phyloP scores from a whole-genome alignment of 768 basidiomycete genomes.

The Boletus pseudopeckii region DNA sequence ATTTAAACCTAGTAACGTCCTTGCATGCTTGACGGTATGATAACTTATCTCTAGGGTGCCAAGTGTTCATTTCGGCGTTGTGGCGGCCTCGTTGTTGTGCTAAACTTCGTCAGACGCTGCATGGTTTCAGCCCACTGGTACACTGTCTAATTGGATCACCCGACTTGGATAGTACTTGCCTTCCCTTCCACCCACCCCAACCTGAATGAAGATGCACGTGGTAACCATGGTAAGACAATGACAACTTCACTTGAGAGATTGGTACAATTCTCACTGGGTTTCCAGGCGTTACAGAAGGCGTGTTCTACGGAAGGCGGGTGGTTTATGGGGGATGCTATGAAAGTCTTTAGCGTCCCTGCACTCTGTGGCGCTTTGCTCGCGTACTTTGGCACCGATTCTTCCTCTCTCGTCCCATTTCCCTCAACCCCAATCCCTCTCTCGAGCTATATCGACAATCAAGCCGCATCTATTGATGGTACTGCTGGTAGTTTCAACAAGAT shows the following conservation, averaged over 20 bases:
- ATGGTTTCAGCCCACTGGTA: not conserved
- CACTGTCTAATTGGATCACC: not conserved
- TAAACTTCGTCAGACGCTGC: not conserved
- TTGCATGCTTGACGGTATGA: not conserved
- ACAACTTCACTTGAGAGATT: not conserved
- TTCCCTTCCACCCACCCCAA: not conserved
- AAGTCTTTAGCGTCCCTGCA: conserved; percentile 17
- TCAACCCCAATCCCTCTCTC: conserved; percentile 32
- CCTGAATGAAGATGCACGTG: not conserved
- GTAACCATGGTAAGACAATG: conserved; percentile 18
- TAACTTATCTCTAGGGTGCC: not conserved
- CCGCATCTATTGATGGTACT: conserved; percentile 38
- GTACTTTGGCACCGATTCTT: conserved; percentile 8
- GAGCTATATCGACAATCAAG: conserved; percentile 40
- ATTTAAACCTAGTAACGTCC: not conserved
- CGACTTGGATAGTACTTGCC: not conserved
- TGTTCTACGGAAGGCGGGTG: conserved; percentile 7
- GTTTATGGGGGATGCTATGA: conserved; percentile 12
- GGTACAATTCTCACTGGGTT: not conserved
- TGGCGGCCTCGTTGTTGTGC: not conserved
- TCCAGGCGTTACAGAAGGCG: conserved; percentile 6
- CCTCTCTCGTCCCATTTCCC: conserved; percentile 28
- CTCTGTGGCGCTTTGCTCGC: conserved; percentile 23
- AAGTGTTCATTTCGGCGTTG: not conserved
- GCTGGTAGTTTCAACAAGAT: conserved; percentile 38